Evolutionary conservation across 2,329 filamentous ascomycete genomes (phyloP), one percentile per base, ranked within the genome.

Genomic region (Epicoccum nigrum): DNA sequence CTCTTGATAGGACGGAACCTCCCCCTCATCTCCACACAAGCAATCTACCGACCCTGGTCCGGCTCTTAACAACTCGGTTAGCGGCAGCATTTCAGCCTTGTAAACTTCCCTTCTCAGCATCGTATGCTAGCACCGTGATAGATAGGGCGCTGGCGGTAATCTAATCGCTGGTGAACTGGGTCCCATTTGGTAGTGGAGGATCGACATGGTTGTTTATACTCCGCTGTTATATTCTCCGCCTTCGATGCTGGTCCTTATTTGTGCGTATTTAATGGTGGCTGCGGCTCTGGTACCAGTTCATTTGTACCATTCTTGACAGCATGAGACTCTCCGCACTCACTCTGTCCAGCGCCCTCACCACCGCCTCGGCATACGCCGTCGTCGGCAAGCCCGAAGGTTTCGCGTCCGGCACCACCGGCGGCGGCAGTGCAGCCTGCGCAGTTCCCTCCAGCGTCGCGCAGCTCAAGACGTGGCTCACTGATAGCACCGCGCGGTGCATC

Each of bases 341-440:
- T 42, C 37, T 56, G 28, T 51, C 39, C 15, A 56, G 62, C 11
- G 56, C 62, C 19, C 63, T 54, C 6, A 25, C 6, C 23, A 9
- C 23, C 23, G 9, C 23, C 23, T n/a, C n/a, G n/a, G n/a, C n/a
- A 9, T 25, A 25, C 23, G 59, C 46, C 7, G 68, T 71, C 4
- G 59, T 64, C 27, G 73, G 73, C 12, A 59, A 75, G 28, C 71
- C 77, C n/a, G 74, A 78, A 56, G 79, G 79, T 49, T 81, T 81
- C 52, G 79, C 78, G 13, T 69, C 74, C 51, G 81, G 82, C 40
- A 81, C 83, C 21, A 87, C 85, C 15, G 85, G 85, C 30, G 85
- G 85, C 63, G 84, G 83, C 45, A 76, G 60, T 52, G 83, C 81
- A 17, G 71, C 76, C 7, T 68, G 81, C 21, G 81, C 81, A 15